Percentiles rank a stretch among this genome's conserved stretches.
Evolutionary conservation across 768 basidiomycete species (phyloP).

Genomic region (Russula sp.): DNA sequence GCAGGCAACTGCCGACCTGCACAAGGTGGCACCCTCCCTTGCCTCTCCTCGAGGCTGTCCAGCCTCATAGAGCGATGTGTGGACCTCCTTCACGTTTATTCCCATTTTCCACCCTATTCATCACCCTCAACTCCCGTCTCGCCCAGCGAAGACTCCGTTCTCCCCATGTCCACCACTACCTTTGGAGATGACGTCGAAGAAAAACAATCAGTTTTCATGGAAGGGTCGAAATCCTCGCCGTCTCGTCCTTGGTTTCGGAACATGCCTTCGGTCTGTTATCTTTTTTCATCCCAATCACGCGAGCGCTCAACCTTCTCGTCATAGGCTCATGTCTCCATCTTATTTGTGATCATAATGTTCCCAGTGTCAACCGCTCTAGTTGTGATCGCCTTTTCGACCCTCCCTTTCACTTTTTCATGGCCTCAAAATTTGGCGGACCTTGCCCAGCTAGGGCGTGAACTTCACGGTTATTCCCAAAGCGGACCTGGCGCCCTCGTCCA

Average conservation of each 20-base stretch:
- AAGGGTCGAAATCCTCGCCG: slow-evolving; percentile 1
- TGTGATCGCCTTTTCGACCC: slow-evolving; percentile 46
- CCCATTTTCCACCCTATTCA: slow-evolving; percentile 18
- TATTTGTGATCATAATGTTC: slow-evolving; percentile 67
- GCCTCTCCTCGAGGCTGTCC: slow-evolving; percentile 28
- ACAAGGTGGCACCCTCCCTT: slow-evolving; percentile 23
- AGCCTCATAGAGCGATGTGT: slow-evolving; percentile 24
- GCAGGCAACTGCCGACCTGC: slow-evolving; percentile 29
- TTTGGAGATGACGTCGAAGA: slow-evolving; percentile 22
- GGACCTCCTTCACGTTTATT: slow-evolving; percentile 22
- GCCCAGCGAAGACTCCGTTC: slow-evolving; percentile 35
- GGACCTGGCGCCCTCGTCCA: slow-evolving; percentile 63
- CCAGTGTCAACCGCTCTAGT: slow-evolving; percentile 62
- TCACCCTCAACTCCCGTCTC: slow-evolving; percentile 43
- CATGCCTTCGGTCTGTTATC: slow-evolving; percentile 24
- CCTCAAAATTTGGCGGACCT: slow-evolving; percentile 74
- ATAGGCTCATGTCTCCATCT: slow-evolving; percentile 56
- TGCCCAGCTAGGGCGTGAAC: slow-evolving; percentile 68
- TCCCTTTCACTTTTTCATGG: slow-evolving; percentile 74
- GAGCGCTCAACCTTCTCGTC: slow-evolving; percentile 24
- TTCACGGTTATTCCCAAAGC: slow-evolving; percentile 75
- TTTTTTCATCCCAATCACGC: slow-evolving; percentile 22
- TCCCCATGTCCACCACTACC: slow-evolving; percentile 20
- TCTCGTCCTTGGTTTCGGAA: slow-evolving; percentile 25
- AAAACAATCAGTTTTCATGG: neutral